phyloP scores from a whole-genome alignment of 306 rosid genomes.

The Lablab purpureus region DNA sequence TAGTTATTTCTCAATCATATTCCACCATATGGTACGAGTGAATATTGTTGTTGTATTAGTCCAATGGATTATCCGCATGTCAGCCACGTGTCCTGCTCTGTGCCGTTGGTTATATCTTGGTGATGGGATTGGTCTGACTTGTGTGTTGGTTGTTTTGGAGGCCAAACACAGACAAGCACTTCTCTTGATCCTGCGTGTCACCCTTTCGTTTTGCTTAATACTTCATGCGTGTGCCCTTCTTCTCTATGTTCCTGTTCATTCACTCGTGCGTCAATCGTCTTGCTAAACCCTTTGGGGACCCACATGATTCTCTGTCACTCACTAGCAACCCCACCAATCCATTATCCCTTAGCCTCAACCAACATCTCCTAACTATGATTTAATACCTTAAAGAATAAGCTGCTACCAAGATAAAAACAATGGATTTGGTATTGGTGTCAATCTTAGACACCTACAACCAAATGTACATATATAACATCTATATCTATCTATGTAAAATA shows the following conservation, averaged over 20 bases:
- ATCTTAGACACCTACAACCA: conserved; percentile 20
- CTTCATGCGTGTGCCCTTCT: conserved; percentile 48
- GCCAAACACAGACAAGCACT: conserved; percentile 60
- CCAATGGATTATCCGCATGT: conserved; percentile 55
- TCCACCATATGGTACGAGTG: neutral
- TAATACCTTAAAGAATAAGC: conserved; percentile 16
- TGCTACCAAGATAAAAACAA: conserved; percentile 13
- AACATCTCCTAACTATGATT: conserved; percentile 33
- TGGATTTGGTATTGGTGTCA: conserved; percentile 38
- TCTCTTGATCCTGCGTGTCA: conserved; percentile 32
- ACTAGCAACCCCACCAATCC: conserved; percentile 38
- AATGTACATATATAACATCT: neutral
- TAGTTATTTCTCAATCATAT: neutral
- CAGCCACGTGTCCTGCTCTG: conserved; percentile 70
- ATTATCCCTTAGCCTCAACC: conserved; percentile 23
- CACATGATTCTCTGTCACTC: conserved; percentile 46
- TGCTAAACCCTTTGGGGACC: conserved; percentile 42
- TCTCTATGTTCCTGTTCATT: conserved; percentile 38
- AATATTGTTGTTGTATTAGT: conserved; percentile 7
- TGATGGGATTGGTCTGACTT: conserved; percentile 58
- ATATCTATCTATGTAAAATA: neutral
- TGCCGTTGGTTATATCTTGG: conserved; percentile 56
- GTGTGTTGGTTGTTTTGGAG: conserved; percentile 65
- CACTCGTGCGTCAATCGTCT: conserved; percentile 54
- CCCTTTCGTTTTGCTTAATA: conserved; percentile 1